Conservation (phyloP, 169 alveolate genomes). For the Eimeria acervulina region DNA sequence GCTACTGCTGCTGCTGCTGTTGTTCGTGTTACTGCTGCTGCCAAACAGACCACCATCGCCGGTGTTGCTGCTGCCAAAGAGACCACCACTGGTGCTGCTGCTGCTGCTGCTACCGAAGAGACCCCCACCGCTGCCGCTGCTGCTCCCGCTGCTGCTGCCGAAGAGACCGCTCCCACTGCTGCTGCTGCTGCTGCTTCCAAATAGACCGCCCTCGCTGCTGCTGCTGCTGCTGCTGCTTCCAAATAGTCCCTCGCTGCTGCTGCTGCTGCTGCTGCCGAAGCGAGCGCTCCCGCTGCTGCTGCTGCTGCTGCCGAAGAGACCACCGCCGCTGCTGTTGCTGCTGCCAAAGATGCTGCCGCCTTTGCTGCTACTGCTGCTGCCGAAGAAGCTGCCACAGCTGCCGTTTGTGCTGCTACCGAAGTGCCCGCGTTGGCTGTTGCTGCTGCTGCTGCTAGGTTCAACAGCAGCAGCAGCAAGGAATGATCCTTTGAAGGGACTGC, state of each 20-base stretch:
- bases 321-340: not conserved
- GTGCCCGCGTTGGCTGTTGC: not conserved
- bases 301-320: not conserved
- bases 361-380: slow-evolving; percentile 38
- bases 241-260: not conserved
- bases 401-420: slow-evolving; percentile 16
- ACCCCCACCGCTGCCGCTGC: slow-evolving; percentile 33
- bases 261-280: slow-evolving; percentile 14
- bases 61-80: slow-evolving; percentile 51
- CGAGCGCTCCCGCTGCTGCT: not conserved
- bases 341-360: not conserved
- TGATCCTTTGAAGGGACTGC: slow-evolving; percentile 37
- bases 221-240: not conserved
- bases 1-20: slow-evolving; percentile 45
- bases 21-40: slow-evolving; percentile 41
- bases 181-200: slow-evolving; percentile 21
- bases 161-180: not conserved
- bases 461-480: not conserved
- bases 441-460: not conserved
- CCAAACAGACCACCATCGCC: slow-evolving; percentile 11
- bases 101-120: not conserved
- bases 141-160: slow-evolving; percentile 11
- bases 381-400: not conserved
- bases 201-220: not conserved
- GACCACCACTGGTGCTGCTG: slow-evolving; percentile 17